Evolutionary conservation across 306 rosid species (phyloP), one percentile per base, ranked within the genome.

Genomic region (Vachellia collinsii): DNA sequence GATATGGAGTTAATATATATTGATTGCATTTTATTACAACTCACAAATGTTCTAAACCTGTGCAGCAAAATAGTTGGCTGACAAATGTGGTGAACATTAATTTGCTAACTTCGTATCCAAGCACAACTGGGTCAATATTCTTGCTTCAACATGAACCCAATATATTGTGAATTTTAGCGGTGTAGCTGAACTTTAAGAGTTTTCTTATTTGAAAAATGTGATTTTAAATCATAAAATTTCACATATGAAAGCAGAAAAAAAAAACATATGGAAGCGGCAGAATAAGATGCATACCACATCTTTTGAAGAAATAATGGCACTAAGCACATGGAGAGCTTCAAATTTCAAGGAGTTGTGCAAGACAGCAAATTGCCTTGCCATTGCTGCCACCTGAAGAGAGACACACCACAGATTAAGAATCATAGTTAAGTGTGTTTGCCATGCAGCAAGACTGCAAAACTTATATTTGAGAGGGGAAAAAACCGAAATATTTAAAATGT

Each of bases 291-390:
- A 56, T 90, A 95, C 99, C 59, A 79, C 83, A 82, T 84, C 74
- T 59, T 92, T 85, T 71, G 92, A 86, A 34, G 91, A 87, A 70
- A 95, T 70, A 66, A 91, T 82, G 47, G 87, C 87, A 76, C 89
- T 83, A 51, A 95, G 91, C 53, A 95, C 82, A 83, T 89, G 95
- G 71, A 95, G 91, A 53, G 91, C 92, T 82, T 95, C 94, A 43
- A 95, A 95, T 82, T 95, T 95, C 81, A 85, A 74, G 83, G 92
- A 87, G 76, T 81, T 90, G 65, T 95, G 99, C 83, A 88, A 84
- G 74, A 91, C 82, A 51, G 97, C 89, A 87, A 93, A 95, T 82
- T 84, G 97, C 86, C 87, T 89, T 69, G 97, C 89, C 72, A 89
- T 67, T 84, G 74, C 74, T 19, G 85, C 86, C 81, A 93, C 95